Evolutionary conservation across 192 early-diverging fungal genomes (phyloP), one percentile per base, ranked within the genome.

Genomic region (Coemansia sp.): DNA sequence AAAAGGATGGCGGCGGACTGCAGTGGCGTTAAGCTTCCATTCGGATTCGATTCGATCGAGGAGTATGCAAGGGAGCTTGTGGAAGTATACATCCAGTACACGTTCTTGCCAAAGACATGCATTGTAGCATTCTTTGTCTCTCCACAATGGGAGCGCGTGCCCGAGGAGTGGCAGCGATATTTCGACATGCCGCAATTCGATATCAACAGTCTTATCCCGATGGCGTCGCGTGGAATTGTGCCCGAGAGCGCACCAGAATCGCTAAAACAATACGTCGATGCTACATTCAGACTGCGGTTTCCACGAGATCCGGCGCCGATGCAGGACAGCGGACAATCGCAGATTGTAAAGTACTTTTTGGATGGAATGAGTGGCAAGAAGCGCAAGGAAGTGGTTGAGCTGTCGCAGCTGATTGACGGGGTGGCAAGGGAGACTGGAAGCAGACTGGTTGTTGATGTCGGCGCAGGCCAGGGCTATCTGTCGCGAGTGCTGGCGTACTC

Each of bases 351-450:
- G 41, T 68, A 68, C 38, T 69, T 82, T 59, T n/a, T 74, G 7
- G 62, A 66, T 31, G 74, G 79, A 2, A 82, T 82, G 79, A 70
- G 57, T 38, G 67, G 55, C 27, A 82, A 82, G 58, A 82, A 82
- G 54, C 63, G 58, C 20, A 64, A 57, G 6, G 79, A 82, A n/a
- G 79, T 82, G 20, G 36, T 63, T 3, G 64, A 67, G n/a, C 67
- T 82, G 25, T 61, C 79, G 22, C 59, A 61, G 38, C 28, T 82
- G 40, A 53, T 82, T 0, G 44, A 55, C 27, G 15, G 41, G 7
- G 57, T 70, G 5, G 67, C 73, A 10, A 29, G 17, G 27, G 55
- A 42, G 11, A 60, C 63, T 11, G 55, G 59, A 2, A 58, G 67
- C 50, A 40, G 25, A 41, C 31, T 75, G 47, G 70, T 76, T 15